A percentile compares a stretch with the other conserved stretches of the same genome.
Evolutionary conservation across 2,329 filamentous ascomycete species (phyloP).

Genomic region (Ustilaginoidea virens): DNA sequence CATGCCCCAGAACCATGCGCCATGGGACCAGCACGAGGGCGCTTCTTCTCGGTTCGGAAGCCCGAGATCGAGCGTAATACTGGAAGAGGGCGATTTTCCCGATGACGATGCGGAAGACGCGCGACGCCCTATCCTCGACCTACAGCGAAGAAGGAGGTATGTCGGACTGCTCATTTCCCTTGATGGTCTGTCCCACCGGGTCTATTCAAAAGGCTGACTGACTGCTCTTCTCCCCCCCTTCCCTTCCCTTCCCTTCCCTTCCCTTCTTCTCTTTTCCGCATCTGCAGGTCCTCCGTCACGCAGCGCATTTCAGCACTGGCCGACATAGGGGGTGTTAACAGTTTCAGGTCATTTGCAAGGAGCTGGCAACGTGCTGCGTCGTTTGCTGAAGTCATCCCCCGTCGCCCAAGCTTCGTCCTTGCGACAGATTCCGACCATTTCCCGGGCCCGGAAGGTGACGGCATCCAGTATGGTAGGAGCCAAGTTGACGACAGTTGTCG

Average conservation of each 20-base stretch:
- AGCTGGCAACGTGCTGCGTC: constrained; percentile 84
- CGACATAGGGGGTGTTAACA: constrained; percentile 81
- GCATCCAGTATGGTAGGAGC: constrained; percentile 25
- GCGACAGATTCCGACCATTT: constrained; percentile 32
- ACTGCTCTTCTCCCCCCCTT: no score
- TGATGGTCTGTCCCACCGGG: no score
- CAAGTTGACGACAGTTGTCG: constrained; percentile 21
- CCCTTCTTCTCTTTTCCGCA: not conserved
- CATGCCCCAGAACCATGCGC: constrained; percentile 21
- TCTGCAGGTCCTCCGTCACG: constrained; percentile 39
- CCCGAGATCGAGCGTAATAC: constrained; percentile 24
- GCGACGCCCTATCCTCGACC: constrained; percentile 11
- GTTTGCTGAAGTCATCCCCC: constrained; percentile 77
- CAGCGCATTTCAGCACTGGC: constrained; percentile 40
- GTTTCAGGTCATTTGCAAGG: constrained; percentile 80
- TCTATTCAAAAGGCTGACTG: no score
- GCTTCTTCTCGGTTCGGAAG: constrained; percentile 26
- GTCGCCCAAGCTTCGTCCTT: constrained; percentile 58
- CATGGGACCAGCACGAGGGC: constrained; percentile 31
- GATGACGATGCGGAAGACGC: constrained; percentile 21
- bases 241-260: not conserved
- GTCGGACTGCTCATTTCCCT: not conserved
- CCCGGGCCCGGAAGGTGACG: constrained; percentile 10
- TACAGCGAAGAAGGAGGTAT: constrained; percentile 15
- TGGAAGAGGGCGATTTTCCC: constrained; percentile 30